Evolutionary conservation across 2,329 filamentous ascomycete species (phyloP), one percentile per base, ranked within the genome.

Genomic region (Colletotrichum sp.): DNA sequence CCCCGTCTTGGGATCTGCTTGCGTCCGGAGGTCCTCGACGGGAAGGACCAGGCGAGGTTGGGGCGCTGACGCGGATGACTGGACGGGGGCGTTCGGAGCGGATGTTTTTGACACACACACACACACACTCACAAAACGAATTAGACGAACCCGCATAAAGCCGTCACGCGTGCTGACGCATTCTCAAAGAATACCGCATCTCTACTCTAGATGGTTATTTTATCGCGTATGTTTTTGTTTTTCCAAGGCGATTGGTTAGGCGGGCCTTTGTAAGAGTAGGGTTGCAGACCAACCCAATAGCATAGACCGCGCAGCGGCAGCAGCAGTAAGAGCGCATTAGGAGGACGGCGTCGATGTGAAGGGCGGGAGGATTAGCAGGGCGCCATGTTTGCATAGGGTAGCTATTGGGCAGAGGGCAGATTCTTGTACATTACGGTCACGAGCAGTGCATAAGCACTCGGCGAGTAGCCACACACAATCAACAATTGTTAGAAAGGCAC

Each of bases 201-300:
- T 76, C 73, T 76, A 76, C 73, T 76, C 73, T 76, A 76, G 65
- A 76, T 65, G 65, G 58, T 65, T 61, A 32, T 26, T 34, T 55
- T 61, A 8, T 61, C 72, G 7, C 61, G 34, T 64, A 7, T 21
- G 36, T 32, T 74, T 61, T 43, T 68, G 18, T 62, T 68, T 65
- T 65, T 36, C 21, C n/a, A 16, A 56, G 43, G 30, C 61, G 38
- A 55, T 28, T 58, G 70, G 67, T 66, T 52, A 60, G 67, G 58
- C 61, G 69, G 69, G n/a, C 61, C 61, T 70, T 65, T 75, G 73
- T 76, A 76, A 73, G 70, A 76, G 21, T 76, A 76, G 38, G 73
- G 73, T 72, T 58, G 70, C 64, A 76, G 52, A 58, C 26, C 28
- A 18, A 67, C 34, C 32, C 48, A 65, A 65, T 69, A 28, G 58